phyloP scores from a whole-genome alignment of 306 rosid species.

The Amphicarpaea edgeworthii region DNA sequence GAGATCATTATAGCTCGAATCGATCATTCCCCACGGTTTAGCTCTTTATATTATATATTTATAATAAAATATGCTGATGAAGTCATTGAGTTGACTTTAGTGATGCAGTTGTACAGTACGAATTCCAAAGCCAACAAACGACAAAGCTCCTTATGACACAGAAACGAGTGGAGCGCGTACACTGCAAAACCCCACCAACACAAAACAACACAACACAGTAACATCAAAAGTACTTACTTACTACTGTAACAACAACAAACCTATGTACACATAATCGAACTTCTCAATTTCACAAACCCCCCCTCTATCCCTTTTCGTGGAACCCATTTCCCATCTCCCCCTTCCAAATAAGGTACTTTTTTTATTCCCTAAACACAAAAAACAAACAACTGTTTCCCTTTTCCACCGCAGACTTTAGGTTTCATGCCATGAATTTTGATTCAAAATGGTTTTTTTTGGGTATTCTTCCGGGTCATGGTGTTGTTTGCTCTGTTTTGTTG shows the following conservation, averaged over 20 bases:
- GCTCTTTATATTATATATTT: too few relatives aligned
- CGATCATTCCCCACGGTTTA: too few relatives aligned
- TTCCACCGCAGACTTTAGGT: slow-evolving; percentile 43
- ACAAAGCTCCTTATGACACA: slow-evolving; percentile 29
- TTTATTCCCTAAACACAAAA: neutral
- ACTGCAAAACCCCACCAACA: slow-evolving; percentile 17
- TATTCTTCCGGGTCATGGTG: slow-evolving; percentile 2
- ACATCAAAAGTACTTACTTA: neutral
- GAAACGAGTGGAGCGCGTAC: slow-evolving; percentile 37
- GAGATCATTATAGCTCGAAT: too few relatives aligned
- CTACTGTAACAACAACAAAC: neutral
- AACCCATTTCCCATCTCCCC: slow-evolving; percentile 24
- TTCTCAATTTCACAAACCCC: slow-evolving; percentile 34
- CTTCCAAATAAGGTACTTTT: slow-evolving; percentile 24
- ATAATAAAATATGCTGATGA: too few relatives aligned
- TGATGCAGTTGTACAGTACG: neutral
- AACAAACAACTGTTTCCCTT: neutral
- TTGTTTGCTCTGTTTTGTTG: slow-evolving; percentile 25
- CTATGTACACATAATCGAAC: slow-evolving; percentile 18
- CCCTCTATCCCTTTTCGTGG: neutral
- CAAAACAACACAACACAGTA: neutral
- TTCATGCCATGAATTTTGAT: slow-evolving; percentile 37
- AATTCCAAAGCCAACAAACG: slow-evolving; percentile 17
- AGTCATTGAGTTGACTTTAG: slow-evolving; percentile 25
- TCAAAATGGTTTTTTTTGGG: neutral